These are phyloP conservation scores for Penicillium cataractarum DNA, from an alignment of 495 filamentous ascomycete genomes.

Conservation along the genomic window DNA sequence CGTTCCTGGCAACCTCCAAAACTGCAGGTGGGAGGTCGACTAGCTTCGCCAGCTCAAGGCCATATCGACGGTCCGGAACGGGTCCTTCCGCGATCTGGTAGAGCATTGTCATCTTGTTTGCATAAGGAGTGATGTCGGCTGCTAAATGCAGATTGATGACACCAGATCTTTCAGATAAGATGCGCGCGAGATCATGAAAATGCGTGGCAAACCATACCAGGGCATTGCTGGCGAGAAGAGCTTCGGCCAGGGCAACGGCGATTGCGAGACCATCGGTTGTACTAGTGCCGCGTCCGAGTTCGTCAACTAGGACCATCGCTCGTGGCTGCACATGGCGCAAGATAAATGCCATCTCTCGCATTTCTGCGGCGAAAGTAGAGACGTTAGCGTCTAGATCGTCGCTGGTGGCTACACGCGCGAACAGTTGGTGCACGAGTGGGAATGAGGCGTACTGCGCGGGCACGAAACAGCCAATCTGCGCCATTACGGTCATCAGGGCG, in stretches of 20 bases:
- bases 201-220: conserved; percentile 93
- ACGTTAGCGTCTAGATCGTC: conserved; percentile 91
- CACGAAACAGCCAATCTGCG: conserved; percentile 89
- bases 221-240: conserved; percentile 73
- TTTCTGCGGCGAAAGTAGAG: conserved; percentile 91
- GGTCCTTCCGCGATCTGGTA: conserved; percentile 77
- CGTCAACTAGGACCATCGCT: conserved; percentile 87
- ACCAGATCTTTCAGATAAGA: conserved; percentile 71
- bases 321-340: conserved; percentile 72
- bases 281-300: conserved; percentile 90
- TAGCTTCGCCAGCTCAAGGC: conserved; percentile 72
- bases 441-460: conserved; percentile 84
- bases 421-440: conserved; percentile 78
- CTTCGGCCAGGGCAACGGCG: conserved; percentile 86
- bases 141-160: conserved; percentile 82
- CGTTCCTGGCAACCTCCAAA: conserved; percentile 65
- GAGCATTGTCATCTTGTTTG: conserved; percentile 75
- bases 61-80: conserved; percentile 74
- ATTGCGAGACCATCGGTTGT: conserved; percentile 86
- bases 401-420: conserved; percentile 82
- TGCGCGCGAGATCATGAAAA: conserved; percentile 78
- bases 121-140: conserved; percentile 59
- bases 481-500: conserved; percentile 86
- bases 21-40: conserved; percentile 72
- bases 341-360: conserved; percentile 95